phyloP scores from a whole-genome alignment of 108 stramenopile genomes.

The Chaetoceros tenuissimus region DNA sequence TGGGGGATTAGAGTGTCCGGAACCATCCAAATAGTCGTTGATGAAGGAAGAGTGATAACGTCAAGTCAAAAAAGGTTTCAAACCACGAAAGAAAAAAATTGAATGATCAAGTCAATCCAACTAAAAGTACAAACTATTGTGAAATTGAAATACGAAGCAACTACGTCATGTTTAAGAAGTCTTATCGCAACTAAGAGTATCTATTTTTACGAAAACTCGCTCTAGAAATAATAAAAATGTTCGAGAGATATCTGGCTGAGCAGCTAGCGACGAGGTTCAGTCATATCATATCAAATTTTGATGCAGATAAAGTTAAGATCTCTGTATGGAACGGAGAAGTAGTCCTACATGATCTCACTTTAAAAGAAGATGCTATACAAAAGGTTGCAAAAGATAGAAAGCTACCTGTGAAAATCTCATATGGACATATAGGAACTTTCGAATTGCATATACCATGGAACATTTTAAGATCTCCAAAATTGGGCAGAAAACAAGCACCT shows the following conservation, averaged over 20 bases:
- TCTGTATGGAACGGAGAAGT: conserved; percentile 68
- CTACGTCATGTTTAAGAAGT: no score
- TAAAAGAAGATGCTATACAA: conserved; percentile 43
- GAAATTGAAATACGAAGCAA: no score
- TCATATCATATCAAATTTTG: conserved; percentile 51
- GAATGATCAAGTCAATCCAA: no score
- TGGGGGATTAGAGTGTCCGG: no score
- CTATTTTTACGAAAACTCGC: no score
- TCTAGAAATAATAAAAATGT: conserved; percentile 31
- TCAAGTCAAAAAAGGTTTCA: no score
- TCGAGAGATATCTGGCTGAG: conserved; percentile 57
- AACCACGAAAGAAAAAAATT: no score
- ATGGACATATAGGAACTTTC: conserved; percentile 50
- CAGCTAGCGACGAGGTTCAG: conserved; percentile 51
- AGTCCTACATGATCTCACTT: conserved; percentile 35
- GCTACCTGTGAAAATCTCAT: conserved; percentile 44
- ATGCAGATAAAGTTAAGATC: conserved; percentile 39
- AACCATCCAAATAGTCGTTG: no score
- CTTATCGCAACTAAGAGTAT: no score
- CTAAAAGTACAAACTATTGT: no score
- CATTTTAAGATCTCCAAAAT: conserved; percentile 8
- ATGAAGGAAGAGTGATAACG: no score
- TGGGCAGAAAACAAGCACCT: neutral
- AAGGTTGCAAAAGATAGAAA: conserved; percentile 15
- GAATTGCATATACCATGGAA: conserved; percentile 60